Evolutionary conservation across 257 asterid species (phyloP).

Genomic region (Ligustrum vulgare): DNA sequence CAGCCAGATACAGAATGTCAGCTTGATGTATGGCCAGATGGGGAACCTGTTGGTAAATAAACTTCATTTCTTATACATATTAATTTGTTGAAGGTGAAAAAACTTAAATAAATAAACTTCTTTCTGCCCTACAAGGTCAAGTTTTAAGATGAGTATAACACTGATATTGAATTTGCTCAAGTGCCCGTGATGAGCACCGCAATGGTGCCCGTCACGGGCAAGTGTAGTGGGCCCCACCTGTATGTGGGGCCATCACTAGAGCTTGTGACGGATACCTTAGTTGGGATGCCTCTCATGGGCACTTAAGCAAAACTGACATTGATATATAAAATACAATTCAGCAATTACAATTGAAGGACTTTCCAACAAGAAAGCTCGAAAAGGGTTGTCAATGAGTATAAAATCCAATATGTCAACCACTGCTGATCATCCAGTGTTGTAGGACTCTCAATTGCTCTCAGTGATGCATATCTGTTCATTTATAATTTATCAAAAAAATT

Average conservation of each 20-base stretch:
- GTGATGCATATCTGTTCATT: conserved; percentile 68
- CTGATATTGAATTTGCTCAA: too few relatives aligned
- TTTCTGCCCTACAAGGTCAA: neutral
- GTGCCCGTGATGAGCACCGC: too few relatives aligned
- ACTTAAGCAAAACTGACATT: neutral
- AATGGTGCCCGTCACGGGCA: too few relatives aligned
- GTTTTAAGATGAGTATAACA: neutral
- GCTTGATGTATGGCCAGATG: conserved; percentile 75
- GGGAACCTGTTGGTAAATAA: conserved; percentile 66
- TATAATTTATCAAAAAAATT: conserved; percentile 34
- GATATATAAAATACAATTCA: conserved; percentile 2
- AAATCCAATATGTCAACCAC: conserved; percentile 94
- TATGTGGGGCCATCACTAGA: too few relatives aligned
- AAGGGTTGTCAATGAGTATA: conserved; percentile 71
- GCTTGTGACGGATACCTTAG: too few relatives aligned
- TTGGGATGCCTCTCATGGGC: too few relatives aligned
- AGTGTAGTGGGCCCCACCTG: too few relatives aligned
- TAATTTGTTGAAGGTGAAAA: neutral
- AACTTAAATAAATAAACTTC: too few relatives aligned
- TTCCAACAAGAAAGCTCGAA: conserved; percentile 80
- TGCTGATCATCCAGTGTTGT: conserved; percentile 82
- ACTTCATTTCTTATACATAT: neutral
- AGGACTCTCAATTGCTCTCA: conserved; percentile 79
- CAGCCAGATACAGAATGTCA: conserved; percentile 45
- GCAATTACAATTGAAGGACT: conserved; percentile 69